Percentiles rank a stretch among this genome's conserved stretches.
Evolutionary conservation across 805 yeast species (phyloP).

Genomic region (Yamadazyma ubonensis): DNA sequence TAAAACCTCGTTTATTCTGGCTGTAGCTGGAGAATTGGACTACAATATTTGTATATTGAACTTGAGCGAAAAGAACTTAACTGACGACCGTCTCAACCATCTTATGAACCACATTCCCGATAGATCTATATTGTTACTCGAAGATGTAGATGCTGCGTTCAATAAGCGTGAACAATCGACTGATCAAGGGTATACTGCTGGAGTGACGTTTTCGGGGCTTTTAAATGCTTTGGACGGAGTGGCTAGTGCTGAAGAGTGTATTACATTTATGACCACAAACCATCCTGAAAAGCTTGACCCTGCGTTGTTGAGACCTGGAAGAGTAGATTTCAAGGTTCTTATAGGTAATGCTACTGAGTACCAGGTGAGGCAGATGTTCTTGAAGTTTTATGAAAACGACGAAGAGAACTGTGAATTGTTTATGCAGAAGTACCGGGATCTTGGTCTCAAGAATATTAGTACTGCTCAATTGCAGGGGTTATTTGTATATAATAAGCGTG

Average conservation of each 20-base stretch:
- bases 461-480: slow-evolving; percentile 96
- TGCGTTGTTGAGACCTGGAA: slow-evolving; percentile 90
- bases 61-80: slow-evolving; percentile 83
- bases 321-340: slow-evolving; percentile 81
- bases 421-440: slow-evolving; percentile 42
- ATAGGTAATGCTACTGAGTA: slow-evolving; percentile 83
- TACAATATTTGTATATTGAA: slow-evolving; percentile 93
- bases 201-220: slow-evolving; percentile 93
- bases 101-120: slow-evolving; percentile 95
- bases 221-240: slow-evolving; percentile 96
- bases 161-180: slow-evolving; percentile 71
- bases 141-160: slow-evolving; percentile 96
- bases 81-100: slow-evolving; percentile 93
- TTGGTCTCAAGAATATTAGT: slow-evolving; percentile 56
- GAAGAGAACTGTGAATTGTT: slow-evolving; percentile 52
- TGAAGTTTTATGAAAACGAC: slow-evolving; percentile 76
- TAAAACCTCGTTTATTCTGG: slow-evolving; percentile 93
- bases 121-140: slow-evolving; percentile 77
- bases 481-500: slow-evolving; percentile 86
- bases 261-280: slow-evolving; percentile 97
- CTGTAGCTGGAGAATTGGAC: slow-evolving; percentile 93
- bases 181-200: slow-evolving; percentile 78
- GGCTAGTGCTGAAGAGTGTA: slow-evolving; percentile 93
- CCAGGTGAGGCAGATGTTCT: slow-evolving; percentile 82
- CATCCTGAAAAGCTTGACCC: slow-evolving; percentile 94